Base-by-base conservation (phyloP, 2,329 filamentous ascomycete species). In the Endoconidiophora laricicola region DNA sequence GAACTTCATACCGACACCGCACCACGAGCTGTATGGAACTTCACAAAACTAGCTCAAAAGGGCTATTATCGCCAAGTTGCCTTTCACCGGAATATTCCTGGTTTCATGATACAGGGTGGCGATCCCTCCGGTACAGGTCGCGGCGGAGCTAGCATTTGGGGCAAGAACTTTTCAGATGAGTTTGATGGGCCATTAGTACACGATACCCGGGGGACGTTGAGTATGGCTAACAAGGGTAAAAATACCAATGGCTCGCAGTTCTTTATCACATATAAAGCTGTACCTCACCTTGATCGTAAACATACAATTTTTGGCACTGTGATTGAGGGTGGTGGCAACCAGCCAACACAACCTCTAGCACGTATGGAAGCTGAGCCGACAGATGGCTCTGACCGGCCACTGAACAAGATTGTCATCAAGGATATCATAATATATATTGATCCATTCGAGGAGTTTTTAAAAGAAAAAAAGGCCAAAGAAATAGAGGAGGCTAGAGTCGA, bases 151-250 rank as follows among this genome's bases (percentile, higher is more conserved):
- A 93, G 84, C 59, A 79, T 94, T 54, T 98, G 91, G 91, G 85
- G 85, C 52, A 94, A 93, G 65, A 85, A 87, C 54, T 98, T 98
- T 60, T 73, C 82, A 48, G 91, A 98, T 62, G 91, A 98, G 62
- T 82, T 96, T 55, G 87, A 95, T 14, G 87, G 88, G 0, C 86
- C 90, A 0, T 65, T 87, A 39, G 83, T 81, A n/a, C 91, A 98
- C 59, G 82, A 86, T 60, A 68, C 73, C 0, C 73, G 88, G 24
- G 91, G 91, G 10, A 76, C 88, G 0, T 61, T 93, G 23, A 87
- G 82, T 57, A 98, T 98, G 91, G 91, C 91, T 39, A 98, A 98
- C 65, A 98, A 98, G 62, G 91, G 91, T 52, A 95, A 95, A 61
- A 90, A 95, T 61, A 96, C 90, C 20, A 98, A 98, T 65, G 91